Percentiles rank a stretch among this genome's conserved stretches.
Conservation (phyloP, 495 filamentous ascomycete species). For the Letharia lupina region DNA sequence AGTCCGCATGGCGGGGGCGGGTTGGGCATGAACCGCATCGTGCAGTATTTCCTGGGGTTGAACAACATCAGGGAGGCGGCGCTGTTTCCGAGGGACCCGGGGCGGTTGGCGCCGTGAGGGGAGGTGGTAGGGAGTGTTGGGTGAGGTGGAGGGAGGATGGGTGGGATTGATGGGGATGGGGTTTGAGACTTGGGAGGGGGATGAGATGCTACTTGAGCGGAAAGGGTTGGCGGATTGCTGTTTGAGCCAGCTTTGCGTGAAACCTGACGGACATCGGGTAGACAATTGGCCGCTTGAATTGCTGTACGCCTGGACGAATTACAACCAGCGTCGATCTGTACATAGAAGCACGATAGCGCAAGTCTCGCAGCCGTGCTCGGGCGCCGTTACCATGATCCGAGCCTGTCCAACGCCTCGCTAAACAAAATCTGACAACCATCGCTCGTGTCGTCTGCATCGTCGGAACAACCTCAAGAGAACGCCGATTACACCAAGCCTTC, state of each 20-base stretch:
- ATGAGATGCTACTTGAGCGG: no score
- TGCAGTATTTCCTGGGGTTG: conserved; percentile 79
- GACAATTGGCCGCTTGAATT: background rate
- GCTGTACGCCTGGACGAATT: no score
- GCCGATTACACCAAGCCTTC: background rate
- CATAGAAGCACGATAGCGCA: background rate
- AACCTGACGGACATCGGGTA: background rate
- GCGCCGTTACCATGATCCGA: background rate
- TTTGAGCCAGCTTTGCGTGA: background rate
- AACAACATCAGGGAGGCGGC: conserved; percentile 72
- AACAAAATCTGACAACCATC: background rate
- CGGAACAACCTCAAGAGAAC: background rate
- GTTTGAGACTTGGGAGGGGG: background rate
- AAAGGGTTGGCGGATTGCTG: background rate
- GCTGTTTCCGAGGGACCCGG: conserved; percentile 78
- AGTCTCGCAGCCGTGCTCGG: background rate
- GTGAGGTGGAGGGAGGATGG: background rate
- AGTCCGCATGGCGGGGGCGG: conserved; percentile 81
- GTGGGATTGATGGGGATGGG: background rate
- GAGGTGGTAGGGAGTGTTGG: no score
- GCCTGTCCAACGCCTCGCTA: conserved; percentile 3
- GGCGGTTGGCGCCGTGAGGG: conserved; percentile 60
- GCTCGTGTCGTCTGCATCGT: background rate
- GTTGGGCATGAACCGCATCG: conserved; percentile 79
- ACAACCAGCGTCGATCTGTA: background rate